These are phyloP conservation scores for Pseudozyma pruni DNA, from an alignment of 1,284 basidiomycete genomes.

Conservation along the genomic window DNA sequence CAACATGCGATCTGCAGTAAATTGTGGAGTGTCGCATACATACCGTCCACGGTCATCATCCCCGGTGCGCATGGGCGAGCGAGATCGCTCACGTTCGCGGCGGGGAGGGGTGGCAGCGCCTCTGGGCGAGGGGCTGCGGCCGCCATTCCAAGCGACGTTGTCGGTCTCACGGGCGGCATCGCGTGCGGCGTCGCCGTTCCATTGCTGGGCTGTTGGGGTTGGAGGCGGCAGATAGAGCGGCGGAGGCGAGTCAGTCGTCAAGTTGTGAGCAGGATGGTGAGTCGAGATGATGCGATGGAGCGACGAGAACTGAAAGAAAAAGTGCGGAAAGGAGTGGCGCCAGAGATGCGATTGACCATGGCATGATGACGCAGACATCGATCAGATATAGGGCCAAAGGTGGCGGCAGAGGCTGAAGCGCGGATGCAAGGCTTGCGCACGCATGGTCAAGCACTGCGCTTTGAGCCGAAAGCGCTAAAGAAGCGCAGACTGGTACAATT, in stretches of 20 bases:
- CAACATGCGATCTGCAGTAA: too few relatives aligned
- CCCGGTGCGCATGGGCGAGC: constrained; percentile 30
- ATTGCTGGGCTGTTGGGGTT: constrained; percentile 47
- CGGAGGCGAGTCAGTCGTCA: constrained; percentile 27
- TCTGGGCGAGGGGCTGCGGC: constrained; percentile 50
- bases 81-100: constrained; percentile 51
- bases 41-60: constrained; percentile 51
- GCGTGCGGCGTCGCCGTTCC: constrained; percentile 56
- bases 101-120: constrained; percentile 51
- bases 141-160: constrained; percentile 42
- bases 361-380: neutral
- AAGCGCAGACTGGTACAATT: too few relatives aligned
- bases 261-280: constrained; percentile 9
- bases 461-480: too few relatives aligned
- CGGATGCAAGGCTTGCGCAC: too few relatives aligned
- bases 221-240: constrained; percentile 28
- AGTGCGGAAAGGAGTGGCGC: neutral
- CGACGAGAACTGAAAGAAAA: constrained; percentile 1
- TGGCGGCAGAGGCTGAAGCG: too few relatives aligned
- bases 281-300: constrained; percentile 1
- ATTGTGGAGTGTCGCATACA: constrained; percentile 12
- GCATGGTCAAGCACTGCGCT: too few relatives aligned
- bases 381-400: too few relatives aligned
- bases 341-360: neutral
- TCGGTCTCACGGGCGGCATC: constrained; percentile 53